Percentiles rank a stretch among this genome's conserved stretches.
Evolutionary conservation across 495 filamentous ascomycete species (phyloP).

Genomic region (Tetracladium marchalianum): DNA sequence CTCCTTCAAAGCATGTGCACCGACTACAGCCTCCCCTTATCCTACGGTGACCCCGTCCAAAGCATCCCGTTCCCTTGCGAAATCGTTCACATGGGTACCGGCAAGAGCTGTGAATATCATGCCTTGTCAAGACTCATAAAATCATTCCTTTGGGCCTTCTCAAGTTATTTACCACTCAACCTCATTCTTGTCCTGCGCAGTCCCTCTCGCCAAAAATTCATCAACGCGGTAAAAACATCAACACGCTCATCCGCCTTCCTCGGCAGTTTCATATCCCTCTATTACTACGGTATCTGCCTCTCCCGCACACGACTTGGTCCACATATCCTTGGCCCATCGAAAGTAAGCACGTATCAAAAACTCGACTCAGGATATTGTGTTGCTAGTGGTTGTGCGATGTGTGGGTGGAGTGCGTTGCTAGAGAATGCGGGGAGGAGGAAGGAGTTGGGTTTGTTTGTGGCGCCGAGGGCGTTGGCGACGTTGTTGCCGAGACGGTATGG

Average conservation of each 20-base stretch:
- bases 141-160: conserved; percentile 66
- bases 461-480: conserved; percentile 70
- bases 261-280: conserved; percentile 68
- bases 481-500: conserved; percentile 67
- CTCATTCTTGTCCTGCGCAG: conserved; percentile 51
- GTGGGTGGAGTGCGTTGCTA: conserved; percentile 76
- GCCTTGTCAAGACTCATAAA: conserved; percentile 58
- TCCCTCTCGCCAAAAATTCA: conserved; percentile 31
- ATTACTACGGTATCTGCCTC: conserved; percentile 86
- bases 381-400: conserved; percentile 62
- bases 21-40: conserved; percentile 57
- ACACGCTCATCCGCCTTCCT: conserved; percentile 74
- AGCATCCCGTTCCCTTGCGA: conserved; percentile 76
- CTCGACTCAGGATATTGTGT: conserved; percentile 62
- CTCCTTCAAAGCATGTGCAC: conserved; percentile 66
- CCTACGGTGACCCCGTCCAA: conserved; percentile 68
- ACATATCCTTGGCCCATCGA: conserved; percentile 43
- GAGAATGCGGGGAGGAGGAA: conserved; percentile 60
- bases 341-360: conserved; percentile 13
- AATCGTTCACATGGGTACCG: conserved; percentile 76
- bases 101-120: conserved; percentile 70
- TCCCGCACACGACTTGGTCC: conserved; percentile 74
- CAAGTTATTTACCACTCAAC: conserved; percentile 75
- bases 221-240: conserved; percentile 47
- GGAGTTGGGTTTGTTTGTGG: conserved; percentile 79